Percentiles rank a stretch among this genome's conserved stretches.
These are phyloP conservation scores for Starmerella roubikii DNA, from an alignment of 805 yeast genomes.

Conservation along the genomic window DNA sequence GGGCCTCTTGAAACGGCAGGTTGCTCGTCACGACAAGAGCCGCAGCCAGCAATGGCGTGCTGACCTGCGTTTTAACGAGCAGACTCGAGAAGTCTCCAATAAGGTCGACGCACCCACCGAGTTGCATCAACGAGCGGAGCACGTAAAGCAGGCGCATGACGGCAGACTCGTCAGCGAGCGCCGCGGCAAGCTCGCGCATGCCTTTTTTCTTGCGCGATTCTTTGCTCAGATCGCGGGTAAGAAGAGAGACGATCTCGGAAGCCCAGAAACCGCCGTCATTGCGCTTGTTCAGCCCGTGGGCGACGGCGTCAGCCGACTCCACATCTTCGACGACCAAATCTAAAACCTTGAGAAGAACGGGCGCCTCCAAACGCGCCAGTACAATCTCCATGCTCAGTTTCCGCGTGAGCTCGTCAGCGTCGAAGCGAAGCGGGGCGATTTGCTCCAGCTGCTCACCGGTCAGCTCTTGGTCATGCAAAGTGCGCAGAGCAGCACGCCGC, in stretches of 20 bases:
- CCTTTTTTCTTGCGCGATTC: neutral
- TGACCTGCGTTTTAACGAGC: neutral
- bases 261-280: neutral
- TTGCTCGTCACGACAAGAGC: neutral
- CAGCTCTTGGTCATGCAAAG: neutral
- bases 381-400: neutral
- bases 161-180: neutral
- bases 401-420: constrained; percentile 3
- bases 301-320: neutral
- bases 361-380: neutral
- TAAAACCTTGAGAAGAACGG: neutral
- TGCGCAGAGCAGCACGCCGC: constrained; percentile 12
- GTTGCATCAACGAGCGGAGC: neutral
- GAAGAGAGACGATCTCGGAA: neutral
- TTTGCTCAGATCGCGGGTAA: constrained; percentile 1
- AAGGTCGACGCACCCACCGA: neutral
- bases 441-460: neutral
- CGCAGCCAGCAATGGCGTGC: constrained; percentile 7
- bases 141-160: neutral
- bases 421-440: neutral
- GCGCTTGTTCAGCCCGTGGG: neutral
- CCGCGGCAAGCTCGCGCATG: neutral
- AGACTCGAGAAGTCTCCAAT: neutral
- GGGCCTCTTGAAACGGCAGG: constrained; percentile 1
- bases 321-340: neutral